Evolutionary conservation across 257 asterid genomes (phyloP), one percentile per base, ranked within the genome.

Genomic region (Thymus mandschuricus): DNA sequence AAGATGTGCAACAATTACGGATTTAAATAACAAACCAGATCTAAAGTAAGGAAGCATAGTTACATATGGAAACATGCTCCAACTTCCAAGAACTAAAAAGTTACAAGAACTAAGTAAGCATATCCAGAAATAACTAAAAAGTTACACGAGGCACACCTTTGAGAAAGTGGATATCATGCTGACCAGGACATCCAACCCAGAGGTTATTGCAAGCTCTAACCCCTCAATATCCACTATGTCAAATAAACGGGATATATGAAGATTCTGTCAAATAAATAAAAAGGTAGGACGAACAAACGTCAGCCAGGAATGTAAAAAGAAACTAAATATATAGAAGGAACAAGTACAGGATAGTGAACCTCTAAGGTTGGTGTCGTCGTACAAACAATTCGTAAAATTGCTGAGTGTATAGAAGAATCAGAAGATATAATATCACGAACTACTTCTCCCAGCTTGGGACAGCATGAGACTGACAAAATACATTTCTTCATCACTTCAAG

Each of bases 151-250:
- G 74, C 9, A 76, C 81, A 91, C 99, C 97, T 87, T 85, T 35
- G 89, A 79, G 58, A 79, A 79, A 73, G 76, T 68, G 71, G 87
- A 84, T 38, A 84, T 78, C 92, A 94, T 84, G 73, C 82, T 72
- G 65, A 60, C 77, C 56, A 94, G 84, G 74, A 94, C 86, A 82
- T 88, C 97, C 86, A 94, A 76, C 63, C 88, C 96, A 77, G 83
- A 62, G 44, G 86, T 81, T 82, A 91, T 76, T 60, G 97, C 89
- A 62, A 79, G 75, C 65, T 91, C 92, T 80, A 94, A 76, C 58
- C 96, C 96, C 81, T 89, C 99, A 84, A 94, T 85, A 71, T 94
- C 99, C 84, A 72, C 49, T 60, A 80, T 81, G 70, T 86, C 98
- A 79, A 79, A 85, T 28, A 83, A 84, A 64, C 98, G 98, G 65